Evolutionary conservation across 169 alveolate species (phyloP), one percentile per base, ranked within the genome.

Genomic region (Plasmodium vinckei): DNA sequence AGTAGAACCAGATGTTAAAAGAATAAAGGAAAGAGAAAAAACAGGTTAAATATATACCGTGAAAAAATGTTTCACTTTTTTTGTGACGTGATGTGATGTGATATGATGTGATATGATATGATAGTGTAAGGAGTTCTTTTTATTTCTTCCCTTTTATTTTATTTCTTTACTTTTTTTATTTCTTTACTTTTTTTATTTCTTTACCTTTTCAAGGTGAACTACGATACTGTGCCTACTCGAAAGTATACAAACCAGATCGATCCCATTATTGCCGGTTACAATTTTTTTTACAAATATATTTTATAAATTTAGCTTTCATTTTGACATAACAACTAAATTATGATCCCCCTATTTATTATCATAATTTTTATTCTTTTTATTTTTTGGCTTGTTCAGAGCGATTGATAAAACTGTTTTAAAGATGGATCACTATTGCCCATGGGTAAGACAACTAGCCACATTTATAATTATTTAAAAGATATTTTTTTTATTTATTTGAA

Each of bases 361-460:
- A 15, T 51, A 12, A 51, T 51, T 25, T 17, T 46, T 5, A n/a
- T 13, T 39, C 51, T 9, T 39, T 33, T 63, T 12, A 9, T 33
- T 12, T 25, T 54, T 7, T 5, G 51, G 17, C 19, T 27, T 67
- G 51, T 54, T 15, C 39, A 73, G 88, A 54, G 57, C 94, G 59
- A 94, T 97, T 67, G 87, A 94, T n/a, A 84, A 93, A 56, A 95
- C 97, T 72, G 93, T 94, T 10, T 82, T 95, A 33, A 94, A 93
- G 63, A 96, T 96, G 98, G 98, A 96, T 71, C 98, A 97, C 84
- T 97, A 96, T 86, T 97, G 98, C 61, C 96, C 97, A 9, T 97
- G 98, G 98, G 92, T 95, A 47, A 68, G 72, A 5, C 12, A 33
- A 33, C 3, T 33, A 33, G 1, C 0, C 42, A 33, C 3, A 33